phyloP scores from a whole-genome alignment of 2,329 filamentous ascomycete species.

The Penicillium italicum region DNA sequence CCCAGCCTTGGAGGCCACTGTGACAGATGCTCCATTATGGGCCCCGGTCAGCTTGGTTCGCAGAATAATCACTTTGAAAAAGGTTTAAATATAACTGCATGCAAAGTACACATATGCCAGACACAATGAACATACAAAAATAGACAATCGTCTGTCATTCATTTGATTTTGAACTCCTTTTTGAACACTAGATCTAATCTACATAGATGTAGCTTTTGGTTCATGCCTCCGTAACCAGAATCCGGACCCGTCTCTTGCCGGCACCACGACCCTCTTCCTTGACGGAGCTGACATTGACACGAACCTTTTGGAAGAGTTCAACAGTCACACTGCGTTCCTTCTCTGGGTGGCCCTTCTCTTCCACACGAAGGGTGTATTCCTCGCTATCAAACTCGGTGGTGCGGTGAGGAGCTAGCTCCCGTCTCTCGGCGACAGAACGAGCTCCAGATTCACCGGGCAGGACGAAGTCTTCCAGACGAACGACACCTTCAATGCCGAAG shows the following conservation, averaged over 20 bases:
- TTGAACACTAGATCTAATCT: constrained; percentile 10
- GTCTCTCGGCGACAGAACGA: constrained; percentile 32
- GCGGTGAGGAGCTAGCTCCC: constrained; percentile 47
- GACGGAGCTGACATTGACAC: constrained; percentile 83
- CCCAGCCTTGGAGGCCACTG: not conserved
- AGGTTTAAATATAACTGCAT: constrained; percentile 22
- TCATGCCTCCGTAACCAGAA: constrained; percentile 38
- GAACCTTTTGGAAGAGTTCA: constrained; percentile 88
- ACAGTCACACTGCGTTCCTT: constrained; percentile 50
- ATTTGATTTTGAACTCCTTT: constrained; percentile 8
- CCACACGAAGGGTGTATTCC: constrained; percentile 68
- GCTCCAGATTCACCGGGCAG: constrained; percentile 55
- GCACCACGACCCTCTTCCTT: constrained; percentile 77
- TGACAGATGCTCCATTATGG: constrained; percentile 22
- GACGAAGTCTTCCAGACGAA: constrained; percentile 78
- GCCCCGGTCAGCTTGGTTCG: constrained; percentile 26
- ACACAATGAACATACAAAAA: not conserved
- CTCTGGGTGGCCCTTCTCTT: constrained; percentile 47
- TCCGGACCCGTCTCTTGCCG: constrained; percentile 72
- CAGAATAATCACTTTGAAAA: constrained; percentile 31
- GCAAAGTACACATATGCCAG: not conserved
- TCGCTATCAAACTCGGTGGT: constrained; percentile 82
- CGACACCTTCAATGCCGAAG: constrained; percentile 92
- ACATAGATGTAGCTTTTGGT: constrained; percentile 14
- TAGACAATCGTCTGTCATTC: not conserved